Conservation (phyloP, 192 early-diverging fungal genomes). For the Fimicolochytrium jonesii region DNA sequence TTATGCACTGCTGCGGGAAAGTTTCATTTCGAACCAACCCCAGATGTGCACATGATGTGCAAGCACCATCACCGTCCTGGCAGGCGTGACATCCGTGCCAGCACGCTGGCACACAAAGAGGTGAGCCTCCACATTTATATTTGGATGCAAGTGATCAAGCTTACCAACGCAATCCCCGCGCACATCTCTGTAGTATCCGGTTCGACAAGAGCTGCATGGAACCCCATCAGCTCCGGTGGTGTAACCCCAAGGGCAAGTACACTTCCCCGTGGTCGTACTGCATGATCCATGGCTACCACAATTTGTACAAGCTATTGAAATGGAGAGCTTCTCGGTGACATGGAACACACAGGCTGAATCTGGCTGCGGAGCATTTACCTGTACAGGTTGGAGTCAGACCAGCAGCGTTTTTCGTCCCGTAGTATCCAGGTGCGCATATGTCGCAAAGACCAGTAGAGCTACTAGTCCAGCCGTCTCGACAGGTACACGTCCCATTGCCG, state of each 20-base stretch:
- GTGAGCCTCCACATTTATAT: not conserved
- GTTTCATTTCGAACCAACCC: not conserved
- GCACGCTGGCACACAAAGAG: not conserved
- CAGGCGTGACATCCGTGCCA: constrained; percentile 8
- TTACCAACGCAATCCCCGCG: constrained; percentile 9
- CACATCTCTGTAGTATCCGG: constrained; percentile 9
- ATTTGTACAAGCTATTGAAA: constrained; percentile 1
- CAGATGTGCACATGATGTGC: not conserved
- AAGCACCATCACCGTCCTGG: not conserved
- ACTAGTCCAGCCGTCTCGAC: not conserved
- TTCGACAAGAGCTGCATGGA: constrained; percentile 1
- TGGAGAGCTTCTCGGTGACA: not conserved
- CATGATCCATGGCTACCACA: constrained; percentile 13
- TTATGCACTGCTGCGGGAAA: not conserved
- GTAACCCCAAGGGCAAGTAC: constrained; percentile 12
- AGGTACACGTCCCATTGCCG: constrained; percentile 18
- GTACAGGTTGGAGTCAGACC: too few species aligned
- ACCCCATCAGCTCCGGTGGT: constrained; percentile 3
- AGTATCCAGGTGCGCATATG: constrained; percentile 3
- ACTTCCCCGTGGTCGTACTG: constrained; percentile 4
- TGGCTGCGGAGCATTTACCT: not conserved
- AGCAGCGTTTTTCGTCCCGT: too few species aligned
- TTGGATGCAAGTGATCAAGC: not conserved
- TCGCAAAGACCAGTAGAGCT: not conserved
- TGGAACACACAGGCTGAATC: not conserved